Percentiles rank a stretch among this genome's conserved stretches.
phyloP scores from a whole-genome alignment of 352 stramenopile species.

The Pythium sp. region DNA sequence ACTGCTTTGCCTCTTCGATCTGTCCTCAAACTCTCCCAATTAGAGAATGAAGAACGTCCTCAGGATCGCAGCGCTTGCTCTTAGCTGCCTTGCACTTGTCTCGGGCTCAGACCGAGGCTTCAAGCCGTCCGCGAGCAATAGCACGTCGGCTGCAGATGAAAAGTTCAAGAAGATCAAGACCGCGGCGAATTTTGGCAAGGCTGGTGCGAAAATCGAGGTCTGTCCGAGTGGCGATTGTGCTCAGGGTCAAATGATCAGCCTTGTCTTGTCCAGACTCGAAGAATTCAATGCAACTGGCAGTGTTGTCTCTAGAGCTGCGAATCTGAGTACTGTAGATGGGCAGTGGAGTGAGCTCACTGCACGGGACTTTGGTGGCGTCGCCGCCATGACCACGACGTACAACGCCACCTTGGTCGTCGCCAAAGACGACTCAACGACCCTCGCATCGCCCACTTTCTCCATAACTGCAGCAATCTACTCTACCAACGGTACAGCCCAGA shows the following conservation, averaged over 20 bases:
- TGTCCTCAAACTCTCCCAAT: no score
- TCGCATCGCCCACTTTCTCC: conserved; percentile 22
- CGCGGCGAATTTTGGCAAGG: conserved; percentile 28
- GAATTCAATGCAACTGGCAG: neutral
- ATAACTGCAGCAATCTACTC: conserved; percentile 36
- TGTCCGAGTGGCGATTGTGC: conserved; percentile 29
- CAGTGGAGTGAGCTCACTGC: no score
- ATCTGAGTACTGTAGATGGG: no score
- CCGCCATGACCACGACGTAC: no score
- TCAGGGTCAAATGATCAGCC: neutral
- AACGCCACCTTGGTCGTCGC: no score
- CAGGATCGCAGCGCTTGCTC: neutral
- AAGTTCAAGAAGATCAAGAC: conserved; percentile 28
- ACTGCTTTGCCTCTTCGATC: no score
- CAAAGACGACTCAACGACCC: no score
- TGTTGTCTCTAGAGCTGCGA: no score
- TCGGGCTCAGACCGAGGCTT: neutral
- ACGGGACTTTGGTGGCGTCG: no score
- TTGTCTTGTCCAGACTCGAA: neutral
- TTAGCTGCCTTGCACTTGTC: conserved; percentile 3
- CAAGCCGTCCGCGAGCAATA: neutral
- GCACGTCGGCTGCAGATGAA: neutral
- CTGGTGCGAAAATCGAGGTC: conserved; percentile 33
- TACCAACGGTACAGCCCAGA: conserved; percentile 24
- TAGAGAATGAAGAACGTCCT: neutral